Percentiles rank a stretch among this genome's conserved stretches.
phyloP scores from a whole-genome alignment of 306 rosid species.

The Begonia peltatifolia region DNA sequence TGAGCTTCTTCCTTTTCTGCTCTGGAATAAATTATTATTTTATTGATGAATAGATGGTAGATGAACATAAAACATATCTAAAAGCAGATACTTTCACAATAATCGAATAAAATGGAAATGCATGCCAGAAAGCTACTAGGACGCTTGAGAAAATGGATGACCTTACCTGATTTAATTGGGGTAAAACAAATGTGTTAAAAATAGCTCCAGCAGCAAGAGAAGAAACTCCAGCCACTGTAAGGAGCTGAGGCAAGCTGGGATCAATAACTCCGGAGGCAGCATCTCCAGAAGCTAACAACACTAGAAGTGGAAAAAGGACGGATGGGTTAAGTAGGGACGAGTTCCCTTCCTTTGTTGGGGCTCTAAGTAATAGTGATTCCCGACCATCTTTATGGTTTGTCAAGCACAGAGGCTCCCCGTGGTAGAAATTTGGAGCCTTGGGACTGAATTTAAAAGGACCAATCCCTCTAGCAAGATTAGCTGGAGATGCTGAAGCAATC shows the following conservation, averaged over 20 bases:
- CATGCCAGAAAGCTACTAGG: not conserved
- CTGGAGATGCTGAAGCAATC: constrained; percentile 82
- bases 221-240: constrained; percentile 57
- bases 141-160: not conserved
- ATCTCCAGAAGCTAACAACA: constrained; percentile 71
- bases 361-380: constrained; percentile 74
- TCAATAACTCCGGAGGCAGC: constrained; percentile 80
- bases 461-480: constrained; percentile 48
- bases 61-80: too few relatives aligned
- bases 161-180: constrained; percentile 61
- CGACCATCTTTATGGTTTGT: constrained; percentile 90
- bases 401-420: constrained; percentile 86
- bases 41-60: too few relatives aligned
- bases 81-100: too few relatives aligned
- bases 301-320: constrained; percentile 54
- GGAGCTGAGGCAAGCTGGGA: constrained; percentile 67
- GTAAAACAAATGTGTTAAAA: constrained; percentile 47
- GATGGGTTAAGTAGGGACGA: constrained; percentile 55
- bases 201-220: constrained; percentile 75
- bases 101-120: not conserved
- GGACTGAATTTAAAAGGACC: constrained; percentile 86
- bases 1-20: too few relatives aligned
- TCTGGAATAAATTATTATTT: too few relatives aligned
- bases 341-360: constrained; percentile 53
- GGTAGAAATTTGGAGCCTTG: constrained; percentile 54